Evolutionary conservation across 169 alveolate genomes (phyloP), one percentile per base, ranked within the genome.

Genomic region (Plasmodium malariae): DNA sequence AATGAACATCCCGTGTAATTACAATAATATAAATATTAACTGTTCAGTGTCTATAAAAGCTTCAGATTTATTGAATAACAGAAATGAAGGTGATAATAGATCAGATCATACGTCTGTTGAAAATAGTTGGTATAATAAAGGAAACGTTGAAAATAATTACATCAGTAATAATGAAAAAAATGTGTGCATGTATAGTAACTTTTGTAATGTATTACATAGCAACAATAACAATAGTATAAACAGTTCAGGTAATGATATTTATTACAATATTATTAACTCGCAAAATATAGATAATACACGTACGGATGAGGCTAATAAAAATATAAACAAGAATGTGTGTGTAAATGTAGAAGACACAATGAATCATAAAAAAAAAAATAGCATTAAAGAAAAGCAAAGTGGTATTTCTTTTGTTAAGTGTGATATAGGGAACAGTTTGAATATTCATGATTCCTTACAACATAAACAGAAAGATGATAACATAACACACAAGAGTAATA

Each of bases 141-240:
- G 21, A 7, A 36, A 11, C 28, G 19, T 74, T 17, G 40, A 57
- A 48, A 74, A 74, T 36, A 74, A 74, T 36, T 24, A 60, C 34
- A 21, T 24, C 24, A 40, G 26, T 3, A 36, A 28, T 45, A 40
- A 45, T 19, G 73, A 71, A 48, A 71, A 49, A 71, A 71, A 71
- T 59, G 48, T 37, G n/a, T 36, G 36, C 24, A 71, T 71, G 86
- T 71, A 71, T 71, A 71, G 36, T 26, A 71, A 71, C 34, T 48
- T 37, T 36, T 49, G 49, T 19, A 71, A 49, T 48, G 6, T 24
- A 28, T 49, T 71, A 24, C 70, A 57, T 37, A 51, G 34, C 48
- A 57, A 57, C 36, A 71, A 59, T 37, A 59, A 30, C 6, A 19
- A 28, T n/a, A n/a, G n/a, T 30, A 26, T 30, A 40, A 21, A 30